A percentile compares a stretch with the other conserved stretches of the same genome.
These are phyloP conservation scores for Trichoderma koningiopsis DNA, from an alignment of 2,329 filamentous ascomycete genomes.

Conservation along the genomic window DNA sequence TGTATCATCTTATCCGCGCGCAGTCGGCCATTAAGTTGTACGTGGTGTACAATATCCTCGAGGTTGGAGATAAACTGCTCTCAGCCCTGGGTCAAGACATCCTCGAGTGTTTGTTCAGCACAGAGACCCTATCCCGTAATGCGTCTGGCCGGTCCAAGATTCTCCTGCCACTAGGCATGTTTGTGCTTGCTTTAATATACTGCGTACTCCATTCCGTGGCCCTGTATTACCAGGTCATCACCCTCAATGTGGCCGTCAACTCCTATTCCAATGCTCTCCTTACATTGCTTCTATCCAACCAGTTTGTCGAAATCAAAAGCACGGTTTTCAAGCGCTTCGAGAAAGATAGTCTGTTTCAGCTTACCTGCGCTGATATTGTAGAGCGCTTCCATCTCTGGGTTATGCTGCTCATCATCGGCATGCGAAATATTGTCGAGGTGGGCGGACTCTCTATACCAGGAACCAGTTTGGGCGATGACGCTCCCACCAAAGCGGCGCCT, in stretches of 20 bases:
- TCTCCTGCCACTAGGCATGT: conserved; percentile 86
- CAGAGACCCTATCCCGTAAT: conserved; percentile 87
- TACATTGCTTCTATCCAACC: conserved; percentile 90
- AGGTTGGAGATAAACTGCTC: conserved; percentile 86
- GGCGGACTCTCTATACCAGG: conserved; percentile 73
- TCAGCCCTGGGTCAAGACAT: conserved; percentile 94
- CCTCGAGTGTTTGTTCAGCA: conserved; percentile 90
- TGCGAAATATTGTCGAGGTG: conserved; percentile 94
- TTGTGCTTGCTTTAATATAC: conserved; percentile 81
- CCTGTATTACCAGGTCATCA: conserved; percentile 96
- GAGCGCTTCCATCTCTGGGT: conserved; percentile 97
- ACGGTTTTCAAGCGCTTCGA: conserved; percentile 99
- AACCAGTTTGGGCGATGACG: conserved; percentile 46
- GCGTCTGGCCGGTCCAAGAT: conserved; percentile 89
- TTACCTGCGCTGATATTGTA: conserved; percentile 94
- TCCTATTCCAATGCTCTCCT: conserved; percentile 96
- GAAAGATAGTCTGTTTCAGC: conserved; percentile 94
- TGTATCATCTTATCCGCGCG: conserved; percentile 96
- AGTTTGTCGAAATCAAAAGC: conserved; percentile 98
- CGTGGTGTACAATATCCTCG: conserved; percentile 97
- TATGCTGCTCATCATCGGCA: conserved; percentile 93
- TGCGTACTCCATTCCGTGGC: conserved; percentile 85
- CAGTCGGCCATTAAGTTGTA: conserved; percentile 98
- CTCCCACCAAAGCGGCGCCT: conserved; percentile 59
- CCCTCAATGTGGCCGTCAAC: conserved; percentile 96